A percentile compares a stretch with the other conserved stretches of the same genome.
Evolutionary conservation across 2,329 filamentous ascomycete species (phyloP).

Genomic region (Chrysosporium queenslandicum): DNA sequence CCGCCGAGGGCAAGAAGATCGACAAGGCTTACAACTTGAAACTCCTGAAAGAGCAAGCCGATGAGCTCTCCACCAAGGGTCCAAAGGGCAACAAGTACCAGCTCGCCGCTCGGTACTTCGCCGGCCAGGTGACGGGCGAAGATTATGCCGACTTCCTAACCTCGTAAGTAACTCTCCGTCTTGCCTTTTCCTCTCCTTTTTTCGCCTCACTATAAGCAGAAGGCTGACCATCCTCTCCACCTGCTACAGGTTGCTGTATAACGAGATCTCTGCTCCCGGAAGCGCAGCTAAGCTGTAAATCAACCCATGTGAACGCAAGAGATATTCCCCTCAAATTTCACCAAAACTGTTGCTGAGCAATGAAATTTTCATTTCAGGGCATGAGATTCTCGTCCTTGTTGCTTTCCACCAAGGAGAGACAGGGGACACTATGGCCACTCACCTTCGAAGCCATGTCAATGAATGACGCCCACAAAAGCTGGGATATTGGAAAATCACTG

Average conservation of each 20-base stretch:
- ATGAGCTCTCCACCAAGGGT: constrained; percentile 62
- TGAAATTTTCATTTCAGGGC: background rate
- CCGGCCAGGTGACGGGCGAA: constrained; percentile 86
- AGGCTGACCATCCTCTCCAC: background rate
- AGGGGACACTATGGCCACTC: background rate
- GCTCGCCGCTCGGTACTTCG: constrained; percentile 85
- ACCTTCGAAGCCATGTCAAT: background rate
- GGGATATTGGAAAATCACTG: too few species aligned
- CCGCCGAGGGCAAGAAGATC: constrained; percentile 79
- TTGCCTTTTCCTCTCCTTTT: background rate
- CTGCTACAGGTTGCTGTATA: constrained; percentile 60
- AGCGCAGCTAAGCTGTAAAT: constrained; percentile 51
- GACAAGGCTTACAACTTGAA: constrained; percentile 85
- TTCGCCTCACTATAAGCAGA: background rate
- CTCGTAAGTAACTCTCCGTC: constrained; percentile 46
- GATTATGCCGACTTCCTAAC: constrained; percentile 97
- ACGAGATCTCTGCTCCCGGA: constrained; percentile 70
- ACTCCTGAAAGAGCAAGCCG: constrained; percentile 75
- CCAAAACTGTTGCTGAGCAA: constrained; percentile 1
- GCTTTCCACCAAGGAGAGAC: background rate
- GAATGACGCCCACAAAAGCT: background rate
- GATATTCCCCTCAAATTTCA: background rate
- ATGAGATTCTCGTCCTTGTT: background rate
- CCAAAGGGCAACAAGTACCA: constrained; percentile 85
- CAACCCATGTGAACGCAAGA: background rate